Base-by-base conservation (phyloP, 352 stramenopile species). In the Lagenidium sp. region DNA sequence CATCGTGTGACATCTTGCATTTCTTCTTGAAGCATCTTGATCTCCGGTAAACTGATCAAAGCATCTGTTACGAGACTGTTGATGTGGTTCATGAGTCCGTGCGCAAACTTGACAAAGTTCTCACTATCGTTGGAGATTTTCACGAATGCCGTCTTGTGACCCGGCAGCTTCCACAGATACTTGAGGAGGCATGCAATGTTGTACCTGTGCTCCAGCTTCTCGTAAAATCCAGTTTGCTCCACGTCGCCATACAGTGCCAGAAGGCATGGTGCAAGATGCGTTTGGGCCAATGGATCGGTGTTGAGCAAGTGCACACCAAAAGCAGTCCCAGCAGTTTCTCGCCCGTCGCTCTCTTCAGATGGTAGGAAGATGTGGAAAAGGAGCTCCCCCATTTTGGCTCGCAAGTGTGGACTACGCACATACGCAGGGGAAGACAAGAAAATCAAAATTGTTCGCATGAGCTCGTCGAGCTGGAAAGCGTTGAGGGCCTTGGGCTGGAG, bases 11-110 rank as follows among this genome's bases (percentile, higher is more conserved):
- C 63, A 28, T 92, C 65, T 49, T 87, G 66, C 71, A 86, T 97
- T 59, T 97, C 74, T 32, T 96, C 66, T 55, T 98, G 94, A 6
- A 97, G 56, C 24, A 71, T 51, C 44, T 96, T 93, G 59, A 99
- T 98, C 52, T 98, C 88, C 0, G 90, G 89, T 21, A 99, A 51
- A 20, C 95, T 97, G 40, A 98, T 95, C 51, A 99, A 92, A 5
- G 96, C 94, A 60, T 85, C 88, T 0, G 90, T 96, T 25, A 99
- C 95, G 24, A 98, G 63, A 26, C 85, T 76, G 57, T 99, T 99
- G 49, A 97, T 99, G 63, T 99, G 95, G 65, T 99, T 99, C 61
- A 99, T 97, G 49, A 99, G 84, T 13, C 96, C 96, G 55, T 99
- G 98, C 6, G 96, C 93, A 72, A 99, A 99, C 53, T 96, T 97